Conservation (phyloP, 805 yeast genomes). For the Saccharomycopsis babjevae region DNA sequence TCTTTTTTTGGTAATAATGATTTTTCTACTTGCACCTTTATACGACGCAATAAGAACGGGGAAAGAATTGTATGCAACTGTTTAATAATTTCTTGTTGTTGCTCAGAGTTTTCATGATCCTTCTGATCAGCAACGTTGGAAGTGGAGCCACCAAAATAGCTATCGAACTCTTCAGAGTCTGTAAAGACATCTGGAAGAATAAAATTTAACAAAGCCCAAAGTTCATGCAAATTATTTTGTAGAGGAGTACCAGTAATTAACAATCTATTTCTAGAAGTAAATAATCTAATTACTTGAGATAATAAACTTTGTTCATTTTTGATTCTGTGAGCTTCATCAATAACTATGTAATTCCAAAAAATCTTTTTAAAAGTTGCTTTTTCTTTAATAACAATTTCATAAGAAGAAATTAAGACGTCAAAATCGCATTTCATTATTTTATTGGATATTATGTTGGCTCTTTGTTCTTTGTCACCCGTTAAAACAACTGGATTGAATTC, state of each 20-base stretch:
- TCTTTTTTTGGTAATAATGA: conserved; percentile 69
- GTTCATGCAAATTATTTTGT: conserved; percentile 68
- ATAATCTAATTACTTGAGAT: conserved; percentile 65
- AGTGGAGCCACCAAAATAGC: conserved; percentile 45
- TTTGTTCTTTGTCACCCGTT: conserved; percentile 65
- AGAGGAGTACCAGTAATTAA: conserved; percentile 77
- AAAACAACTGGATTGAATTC: conserved; percentile 60
- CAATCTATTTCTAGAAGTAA: conserved; percentile 58
- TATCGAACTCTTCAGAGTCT: conserved; percentile 63
- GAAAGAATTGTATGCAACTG: conserved; percentile 68
- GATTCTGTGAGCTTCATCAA: conserved; percentile 79
- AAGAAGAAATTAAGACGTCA: conserved; percentile 63
- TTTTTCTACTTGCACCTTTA: conserved; percentile 74
- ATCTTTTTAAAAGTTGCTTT: conserved; percentile 57
- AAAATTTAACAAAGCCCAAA: conserved; percentile 74
- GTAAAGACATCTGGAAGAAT: conserved; percentile 71
- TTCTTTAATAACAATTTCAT: conserved; percentile 69
- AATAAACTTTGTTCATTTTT: conserved; percentile 66
- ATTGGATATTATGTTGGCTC: conserved; percentile 43
- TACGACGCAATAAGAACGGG: conserved; percentile 68
- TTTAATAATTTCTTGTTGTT: conserved; percentile 39
- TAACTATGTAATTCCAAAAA: conserved; percentile 66
- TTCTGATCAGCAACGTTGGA: conserved; percentile 30
- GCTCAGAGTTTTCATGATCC: conserved; percentile 19
- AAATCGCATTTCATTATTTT: conserved; percentile 50